Evolutionary conservation across 2,329 filamentous ascomycete species (phyloP).

Genomic region (Fusarium sp.): DNA sequence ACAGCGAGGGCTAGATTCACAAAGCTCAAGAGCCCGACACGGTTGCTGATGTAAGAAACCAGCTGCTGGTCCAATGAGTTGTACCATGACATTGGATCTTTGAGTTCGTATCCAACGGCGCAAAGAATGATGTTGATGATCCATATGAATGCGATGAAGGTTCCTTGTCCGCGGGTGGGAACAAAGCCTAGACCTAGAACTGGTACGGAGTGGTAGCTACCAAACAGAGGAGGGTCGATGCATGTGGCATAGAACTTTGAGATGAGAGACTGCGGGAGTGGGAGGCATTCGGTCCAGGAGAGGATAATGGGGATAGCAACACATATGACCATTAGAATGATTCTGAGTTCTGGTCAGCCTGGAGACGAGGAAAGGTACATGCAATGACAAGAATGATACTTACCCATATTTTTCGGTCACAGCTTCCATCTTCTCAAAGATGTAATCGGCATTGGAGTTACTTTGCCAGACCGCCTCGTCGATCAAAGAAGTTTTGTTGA

Average conservation of each 20-base stretch:
- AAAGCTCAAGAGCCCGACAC: constrained; percentile 55
- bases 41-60: constrained; percentile 39
- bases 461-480: neutral
- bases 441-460: neutral
- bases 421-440: neutral
- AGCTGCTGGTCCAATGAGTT: neutral
- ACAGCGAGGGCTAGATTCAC: constrained; percentile 55
- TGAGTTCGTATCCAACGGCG: neutral
- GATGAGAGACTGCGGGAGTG: neutral
- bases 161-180: neutral
- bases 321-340: neutral
- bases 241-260: neutral
- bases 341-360: neutral
- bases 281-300: neutral
- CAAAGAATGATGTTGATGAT: neutral
- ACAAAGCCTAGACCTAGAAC: neutral
- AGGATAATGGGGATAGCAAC: neutral
- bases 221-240: neutral
- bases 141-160: neutral
- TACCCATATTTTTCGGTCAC: neutral
- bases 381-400: neutral
- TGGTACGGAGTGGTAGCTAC: neutral
- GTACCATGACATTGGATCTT: neutral
- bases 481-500: neutral
- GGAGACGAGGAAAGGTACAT: no score